Conservation (phyloP, 306 rosid genomes). For the Quercus gilva region DNA sequence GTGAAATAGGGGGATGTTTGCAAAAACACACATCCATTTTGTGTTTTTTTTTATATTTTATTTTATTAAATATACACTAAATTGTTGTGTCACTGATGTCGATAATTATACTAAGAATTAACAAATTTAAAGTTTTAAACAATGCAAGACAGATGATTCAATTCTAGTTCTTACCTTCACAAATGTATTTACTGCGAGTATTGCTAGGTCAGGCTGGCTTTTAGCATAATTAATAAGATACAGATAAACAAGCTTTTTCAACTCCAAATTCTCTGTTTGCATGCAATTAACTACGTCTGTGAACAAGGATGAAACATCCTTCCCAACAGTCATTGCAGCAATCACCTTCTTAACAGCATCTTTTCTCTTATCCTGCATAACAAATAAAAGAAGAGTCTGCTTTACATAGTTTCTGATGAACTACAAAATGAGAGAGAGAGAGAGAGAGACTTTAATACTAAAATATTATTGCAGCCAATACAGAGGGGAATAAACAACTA, state of each 20-base stretch:
- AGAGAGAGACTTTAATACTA: neutral
- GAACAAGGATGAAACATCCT: constrained; percentile 94
- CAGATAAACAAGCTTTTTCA: constrained; percentile 91
- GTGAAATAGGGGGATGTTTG: neutral
- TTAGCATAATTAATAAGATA: constrained; percentile 95
- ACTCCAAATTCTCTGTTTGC: constrained; percentile 99
- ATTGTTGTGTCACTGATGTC: neutral
- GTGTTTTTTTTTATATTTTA: too few species aligned
- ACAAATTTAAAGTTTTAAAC: neutral
- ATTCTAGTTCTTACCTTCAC: constrained; percentile 72
- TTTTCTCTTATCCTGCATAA: constrained; percentile 87
- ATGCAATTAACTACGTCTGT: constrained; percentile 98
- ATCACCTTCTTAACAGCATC: constrained; percentile 99
- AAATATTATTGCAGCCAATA: neutral
- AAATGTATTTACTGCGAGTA: constrained; percentile 96
- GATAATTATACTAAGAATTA: neutral
- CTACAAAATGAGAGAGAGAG: too few species aligned
- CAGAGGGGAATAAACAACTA: neutral
- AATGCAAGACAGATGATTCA: neutral
- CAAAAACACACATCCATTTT: neutral
- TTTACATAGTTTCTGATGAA: constrained; percentile 13
- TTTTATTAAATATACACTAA: too few species aligned
- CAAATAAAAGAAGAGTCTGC: constrained; percentile 5
- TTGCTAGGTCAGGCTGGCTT: constrained; percentile 99
- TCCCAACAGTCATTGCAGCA: constrained; percentile 99